Evolutionary conservation across 495 filamentous ascomycete species (phyloP).

Genomic region (Aspergillus incahuasiensis): DNA sequence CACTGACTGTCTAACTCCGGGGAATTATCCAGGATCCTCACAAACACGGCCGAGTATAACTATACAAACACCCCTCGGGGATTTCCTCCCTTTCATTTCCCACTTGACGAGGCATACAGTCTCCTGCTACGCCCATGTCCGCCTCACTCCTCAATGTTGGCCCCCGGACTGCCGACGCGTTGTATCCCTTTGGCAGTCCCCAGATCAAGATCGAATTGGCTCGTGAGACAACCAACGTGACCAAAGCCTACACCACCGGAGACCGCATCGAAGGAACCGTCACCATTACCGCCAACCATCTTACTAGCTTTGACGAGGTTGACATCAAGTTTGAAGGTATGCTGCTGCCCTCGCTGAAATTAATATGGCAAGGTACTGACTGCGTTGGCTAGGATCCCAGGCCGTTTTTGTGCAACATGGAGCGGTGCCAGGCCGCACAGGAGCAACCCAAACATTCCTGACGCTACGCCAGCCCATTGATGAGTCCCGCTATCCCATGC

Average conservation of each 20-base stretch:
- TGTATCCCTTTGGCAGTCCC: constrained; percentile 28
- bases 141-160: background rate
- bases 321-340: constrained; percentile 77
- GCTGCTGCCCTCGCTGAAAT: constrained; percentile 14
- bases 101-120: background rate
- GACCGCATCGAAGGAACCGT: constrained; percentile 58
- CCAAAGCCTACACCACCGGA: constrained; percentile 53
- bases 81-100: background rate
- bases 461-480: constrained; percentile 77
- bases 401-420: constrained; percentile 51
- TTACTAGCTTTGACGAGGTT: constrained; percentile 73
- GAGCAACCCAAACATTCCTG: constrained; percentile 63
- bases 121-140: background rate
- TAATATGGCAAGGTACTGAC: constrained; percentile 17
- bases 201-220: constrained; percentile 33
- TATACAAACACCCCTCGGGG: background rate
- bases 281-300: constrained; percentile 54
- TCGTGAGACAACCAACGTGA: constrained; percentile 29
- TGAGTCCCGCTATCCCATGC: constrained; percentile 61
- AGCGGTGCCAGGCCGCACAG: constrained; percentile 44
- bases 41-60: background rate
- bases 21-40: background rate
- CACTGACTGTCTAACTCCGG: background rate
- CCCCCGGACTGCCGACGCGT: background rate
- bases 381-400: constrained; percentile 33